Base-by-base conservation (phyloP, 352 stramenopile genomes). In the Aphanomyces stellatus region DNA sequence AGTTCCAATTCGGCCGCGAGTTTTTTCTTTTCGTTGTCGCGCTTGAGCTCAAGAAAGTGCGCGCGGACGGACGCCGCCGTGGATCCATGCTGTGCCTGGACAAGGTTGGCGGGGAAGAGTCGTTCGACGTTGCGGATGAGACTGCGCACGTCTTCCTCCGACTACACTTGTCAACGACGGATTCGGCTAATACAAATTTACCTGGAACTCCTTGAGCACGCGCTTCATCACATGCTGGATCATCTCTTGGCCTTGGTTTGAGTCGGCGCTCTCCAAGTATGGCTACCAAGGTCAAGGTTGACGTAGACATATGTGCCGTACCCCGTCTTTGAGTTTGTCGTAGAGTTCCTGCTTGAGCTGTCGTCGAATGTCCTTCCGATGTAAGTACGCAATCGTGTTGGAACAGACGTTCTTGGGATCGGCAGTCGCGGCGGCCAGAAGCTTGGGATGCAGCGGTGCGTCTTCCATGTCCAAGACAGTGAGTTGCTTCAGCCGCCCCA, bases 1-100 rank as follows among this genome's bases (percentile, higher is more conserved):
- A 96, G 74, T 66, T 97, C 90, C 19, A 96, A 76, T 68, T 96
- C 87, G 19, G 87, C 88, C 2, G 79, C 76, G 6, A 85, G 72
- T 71, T 93, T 91, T 64, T 91, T 93, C 62, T 79, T 80, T 49
- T 81, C 72, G 64, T 79, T 82, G 33, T 81, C 71, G 6, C 68
- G 60, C 33, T 71, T 69, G 30, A 82, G 51, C 7, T 56, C 53
- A 19, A 61, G 42, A 51, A 79, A 79, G 27, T 64, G 35, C 13
- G 62, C 34, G 4, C 72, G 53, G 6, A 82, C 42, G 8, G 28
- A 30, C 27, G 71, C 68, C 11, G 65, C 71, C 15, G 40, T 69
- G 25, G 60, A 40, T 4, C 53, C 37, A 33, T 60, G 40, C 0
- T 67, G 48, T 5, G 60, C 48, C 27, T 49, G 4, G 76, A 71